A percentile compares a stretch with the other conserved stretches of the same genome.
Evolutionary conservation across 345 rosid genomes (phyloP).

Genomic region (Corymbia maculata): DNA sequence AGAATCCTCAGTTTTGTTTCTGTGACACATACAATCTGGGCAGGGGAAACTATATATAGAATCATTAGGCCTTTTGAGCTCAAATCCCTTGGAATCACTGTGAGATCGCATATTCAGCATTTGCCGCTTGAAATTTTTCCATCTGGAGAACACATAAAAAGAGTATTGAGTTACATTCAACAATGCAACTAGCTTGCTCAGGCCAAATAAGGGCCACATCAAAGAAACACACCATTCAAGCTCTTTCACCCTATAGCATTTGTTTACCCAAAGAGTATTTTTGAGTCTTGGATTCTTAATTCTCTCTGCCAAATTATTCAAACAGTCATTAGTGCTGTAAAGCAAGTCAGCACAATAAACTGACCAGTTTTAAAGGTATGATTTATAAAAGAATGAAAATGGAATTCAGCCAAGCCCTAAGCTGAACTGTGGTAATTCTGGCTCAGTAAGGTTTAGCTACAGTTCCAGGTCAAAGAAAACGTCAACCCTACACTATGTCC

Average conservation of each 20-base stretch:
- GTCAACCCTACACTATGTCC: not conserved
- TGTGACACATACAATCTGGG: constrained; percentile 94
- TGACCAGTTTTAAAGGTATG: not conserved
- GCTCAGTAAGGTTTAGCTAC: not conserved
- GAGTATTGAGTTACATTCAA: not conserved
- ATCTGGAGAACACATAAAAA: constrained; percentile 28
- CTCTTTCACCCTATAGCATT: not conserved
- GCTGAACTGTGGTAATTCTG: not conserved
- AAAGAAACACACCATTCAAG: not conserved
- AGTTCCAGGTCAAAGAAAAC: not conserved
- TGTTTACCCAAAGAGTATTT: not conserved
- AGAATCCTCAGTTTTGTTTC: constrained; percentile 47
- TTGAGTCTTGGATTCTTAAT: not conserved
- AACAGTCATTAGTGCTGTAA: not conserved
- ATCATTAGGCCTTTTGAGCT: constrained; percentile 79
- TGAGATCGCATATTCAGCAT: constrained; percentile 86
- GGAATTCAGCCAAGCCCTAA: not conserved
- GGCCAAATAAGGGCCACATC: not conserved
- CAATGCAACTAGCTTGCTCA: not conserved
- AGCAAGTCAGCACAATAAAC: not conserved
- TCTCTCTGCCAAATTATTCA: not conserved
- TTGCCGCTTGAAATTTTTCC: constrained; percentile 91
- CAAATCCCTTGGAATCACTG: constrained; percentile 91
- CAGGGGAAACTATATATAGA: constrained; percentile 88
- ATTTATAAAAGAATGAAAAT: not conserved